These are phyloP conservation scores for Chrysosporium keratinophilum DNA, from an alignment of 2,329 filamentous ascomycete genomes.

Conservation along the genomic window DNA sequence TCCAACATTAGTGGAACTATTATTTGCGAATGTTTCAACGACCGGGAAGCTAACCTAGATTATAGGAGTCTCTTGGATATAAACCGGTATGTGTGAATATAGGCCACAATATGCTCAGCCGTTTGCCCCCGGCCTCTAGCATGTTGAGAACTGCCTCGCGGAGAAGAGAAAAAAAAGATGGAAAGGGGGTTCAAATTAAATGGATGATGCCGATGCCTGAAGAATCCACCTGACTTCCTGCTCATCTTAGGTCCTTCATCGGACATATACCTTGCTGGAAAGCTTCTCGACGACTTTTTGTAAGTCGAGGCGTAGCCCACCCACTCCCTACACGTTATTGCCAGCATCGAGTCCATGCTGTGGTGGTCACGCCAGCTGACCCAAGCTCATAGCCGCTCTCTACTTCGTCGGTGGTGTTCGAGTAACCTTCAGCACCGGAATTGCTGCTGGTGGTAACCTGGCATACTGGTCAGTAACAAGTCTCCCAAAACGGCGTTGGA, in stretches of 20 bases:
- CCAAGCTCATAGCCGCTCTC: slow-evolving; percentile 40
- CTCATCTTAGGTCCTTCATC: slow-evolving; percentile 42
- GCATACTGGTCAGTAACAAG: slow-evolving; percentile 45
- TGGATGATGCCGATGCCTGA: background rate
- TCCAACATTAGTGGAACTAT: no score
- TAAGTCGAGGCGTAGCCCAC: slow-evolving; percentile 22
- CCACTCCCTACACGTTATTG: background rate
- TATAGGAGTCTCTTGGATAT: slow-evolving; percentile 43
- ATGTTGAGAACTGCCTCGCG: no score
- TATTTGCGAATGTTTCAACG: background rate
- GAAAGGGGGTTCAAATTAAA: background rate
- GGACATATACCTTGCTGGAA: slow-evolving; percentile 48
- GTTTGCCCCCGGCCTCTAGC: no score
- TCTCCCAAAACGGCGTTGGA: slow-evolving; percentile 5
- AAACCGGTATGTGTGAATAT: slow-evolving; percentile 39
- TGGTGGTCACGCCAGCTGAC: background rate
- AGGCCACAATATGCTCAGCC: background rate
- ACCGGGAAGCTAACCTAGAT: slow-evolving; percentile 18
- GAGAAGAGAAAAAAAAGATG: background rate
- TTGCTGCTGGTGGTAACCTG: slow-evolving; percentile 50
- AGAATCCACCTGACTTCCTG: slow-evolving; percentile 15
- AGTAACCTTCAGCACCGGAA: slow-evolving; percentile 53
- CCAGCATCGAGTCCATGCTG: background rate
- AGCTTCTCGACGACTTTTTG: slow-evolving; percentile 52
- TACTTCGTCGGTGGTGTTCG: slow-evolving; percentile 53